A percentile compares a stretch with the other conserved stretches of the same genome.
phyloP scores from a whole-genome alignment of 1,139 yeast genomes.

The Pichia sp. region DNA sequence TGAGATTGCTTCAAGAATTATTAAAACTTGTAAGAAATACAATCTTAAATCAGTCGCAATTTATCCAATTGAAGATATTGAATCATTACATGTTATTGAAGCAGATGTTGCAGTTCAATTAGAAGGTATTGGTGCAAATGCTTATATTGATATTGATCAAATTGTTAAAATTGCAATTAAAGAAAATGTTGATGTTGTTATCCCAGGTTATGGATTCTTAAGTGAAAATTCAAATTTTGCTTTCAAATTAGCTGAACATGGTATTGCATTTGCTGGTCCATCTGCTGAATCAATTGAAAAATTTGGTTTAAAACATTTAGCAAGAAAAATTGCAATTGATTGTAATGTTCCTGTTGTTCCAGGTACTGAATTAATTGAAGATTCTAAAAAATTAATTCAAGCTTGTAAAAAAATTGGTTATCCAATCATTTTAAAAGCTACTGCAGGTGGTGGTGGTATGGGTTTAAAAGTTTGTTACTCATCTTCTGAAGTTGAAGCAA shows the following conservation, averaged over 20 bases:
- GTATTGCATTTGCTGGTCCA: slow-evolving; percentile 43
- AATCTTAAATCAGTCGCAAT: slow-evolving; percentile 35
- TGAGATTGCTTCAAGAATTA: slow-evolving; percentile 41
- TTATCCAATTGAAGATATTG: slow-evolving; percentile 39
- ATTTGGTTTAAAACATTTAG: slow-evolving; percentile 35
- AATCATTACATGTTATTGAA: slow-evolving; percentile 35
- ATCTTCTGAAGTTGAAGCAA: slow-evolving; percentile 32
- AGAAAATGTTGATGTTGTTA: slow-evolving; percentile 36
- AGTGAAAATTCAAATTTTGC: slow-evolving; percentile 42
- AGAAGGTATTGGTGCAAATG: slow-evolving; percentile 37
- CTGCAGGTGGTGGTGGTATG: slow-evolving; percentile 52
- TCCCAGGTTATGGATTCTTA: slow-evolving; percentile 44
- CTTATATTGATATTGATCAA: slow-evolving; percentile 39
- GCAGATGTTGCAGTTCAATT: slow-evolving; percentile 34
- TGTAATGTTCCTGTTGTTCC: slow-evolving; percentile 43
- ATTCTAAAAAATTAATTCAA: slow-evolving; percentile 28
- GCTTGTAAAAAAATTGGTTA: slow-evolving; percentile 38
- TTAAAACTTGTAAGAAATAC: slow-evolving; percentile 33
- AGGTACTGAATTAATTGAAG: slow-evolving; percentile 38
- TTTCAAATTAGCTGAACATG: slow-evolving; percentile 32
- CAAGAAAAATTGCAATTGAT: slow-evolving; percentile 30
- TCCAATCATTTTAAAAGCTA: slow-evolving; percentile 44
- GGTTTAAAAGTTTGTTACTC: slow-evolving; percentile 39
- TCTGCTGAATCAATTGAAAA: slow-evolving; percentile 33
- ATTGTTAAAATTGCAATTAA: slow-evolving; percentile 36